A percentile compares a stretch with the other conserved stretches of the same genome.
Conservation (phyloP, 108 stramenopile species). For the Parietichytrium sp. region DNA sequence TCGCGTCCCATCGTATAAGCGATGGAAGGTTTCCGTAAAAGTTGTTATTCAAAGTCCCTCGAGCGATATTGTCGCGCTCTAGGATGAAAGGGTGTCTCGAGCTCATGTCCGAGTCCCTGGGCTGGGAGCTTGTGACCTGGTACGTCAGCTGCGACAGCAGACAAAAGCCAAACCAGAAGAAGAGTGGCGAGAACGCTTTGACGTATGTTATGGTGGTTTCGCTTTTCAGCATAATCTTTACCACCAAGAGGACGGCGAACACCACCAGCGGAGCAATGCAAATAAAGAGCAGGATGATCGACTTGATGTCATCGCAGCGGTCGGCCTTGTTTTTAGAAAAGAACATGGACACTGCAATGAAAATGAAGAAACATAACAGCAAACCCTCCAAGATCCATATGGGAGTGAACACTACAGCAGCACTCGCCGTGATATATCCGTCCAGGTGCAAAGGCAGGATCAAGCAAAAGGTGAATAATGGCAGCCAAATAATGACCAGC, state of each 20-base stretch:
- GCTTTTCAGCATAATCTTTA: too few relatives aligned
- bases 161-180: neutral
- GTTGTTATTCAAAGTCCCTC: too few relatives aligned
- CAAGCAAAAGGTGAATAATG: neutral
- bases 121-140: neutral
- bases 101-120: neutral
- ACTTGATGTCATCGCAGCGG: too few relatives aligned
- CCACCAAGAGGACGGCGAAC: slow-evolving; percentile 2
- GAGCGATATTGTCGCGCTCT: too few relatives aligned
- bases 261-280: neutral
- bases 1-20: too few relatives aligned
- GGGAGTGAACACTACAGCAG: slow-evolving; percentile 14
- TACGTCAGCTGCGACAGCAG: neutral
- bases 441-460: slow-evolving; percentile 5
- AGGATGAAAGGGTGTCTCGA: neutral
- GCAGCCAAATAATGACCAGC: neutral
- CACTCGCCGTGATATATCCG: neutral
- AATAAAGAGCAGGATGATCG: neutral
- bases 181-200: slow-evolving; percentile 2
- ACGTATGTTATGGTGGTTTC: slow-evolving; percentile 4
- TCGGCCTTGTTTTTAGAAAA: neutral
- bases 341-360: neutral
- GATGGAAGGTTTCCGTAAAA: too few relatives aligned
- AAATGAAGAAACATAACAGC: neutral
- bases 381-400: slow-evolving; percentile 13